Percentiles rank a stretch among this genome's conserved stretches.
phyloP scores from a whole-genome alignment of 1,284 basidiomycete species.

The Trametes versicolor region DNA sequence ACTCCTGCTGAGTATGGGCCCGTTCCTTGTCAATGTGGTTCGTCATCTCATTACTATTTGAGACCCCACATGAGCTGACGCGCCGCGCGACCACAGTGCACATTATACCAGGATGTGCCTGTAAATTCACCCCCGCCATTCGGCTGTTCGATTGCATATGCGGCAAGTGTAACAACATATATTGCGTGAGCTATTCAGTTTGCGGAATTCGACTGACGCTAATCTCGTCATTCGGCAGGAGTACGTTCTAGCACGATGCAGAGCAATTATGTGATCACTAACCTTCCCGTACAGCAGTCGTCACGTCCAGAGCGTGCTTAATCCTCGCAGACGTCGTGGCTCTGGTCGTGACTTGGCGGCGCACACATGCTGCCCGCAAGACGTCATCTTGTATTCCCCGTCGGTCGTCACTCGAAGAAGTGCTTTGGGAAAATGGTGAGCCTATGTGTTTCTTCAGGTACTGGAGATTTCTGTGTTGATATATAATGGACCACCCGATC shows the following conservation, averaged over 20 bases:
- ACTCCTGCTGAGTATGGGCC: no score
- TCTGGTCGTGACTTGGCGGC: background rate
- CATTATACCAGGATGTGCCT: background rate
- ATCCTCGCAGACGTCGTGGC: background rate
- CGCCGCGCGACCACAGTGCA: background rate
- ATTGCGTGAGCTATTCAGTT: background rate
- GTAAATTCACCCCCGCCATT: background rate
- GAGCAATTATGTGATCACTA: no score
- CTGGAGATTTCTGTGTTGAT: background rate
- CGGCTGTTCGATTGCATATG: background rate
- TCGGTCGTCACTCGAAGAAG: background rate
- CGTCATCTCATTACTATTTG: background rate
- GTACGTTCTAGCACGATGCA: background rate
- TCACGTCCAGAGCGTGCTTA: background rate
- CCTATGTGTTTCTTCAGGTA: background rate
- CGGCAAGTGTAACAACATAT: background rate
- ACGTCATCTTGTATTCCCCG: background rate
- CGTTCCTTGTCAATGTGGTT: background rate
- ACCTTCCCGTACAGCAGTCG: background rate
- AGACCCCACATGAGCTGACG: background rate
- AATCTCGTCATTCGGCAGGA: background rate
- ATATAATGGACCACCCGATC: background rate
- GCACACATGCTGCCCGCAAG: background rate
- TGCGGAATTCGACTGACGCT: background rate
- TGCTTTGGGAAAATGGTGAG: background rate